Evolutionary conservation across 768 basidiomycete genomes (phyloP), one percentile per base, ranked within the genome.

Genomic region (Lactarius deliciosus): DNA sequence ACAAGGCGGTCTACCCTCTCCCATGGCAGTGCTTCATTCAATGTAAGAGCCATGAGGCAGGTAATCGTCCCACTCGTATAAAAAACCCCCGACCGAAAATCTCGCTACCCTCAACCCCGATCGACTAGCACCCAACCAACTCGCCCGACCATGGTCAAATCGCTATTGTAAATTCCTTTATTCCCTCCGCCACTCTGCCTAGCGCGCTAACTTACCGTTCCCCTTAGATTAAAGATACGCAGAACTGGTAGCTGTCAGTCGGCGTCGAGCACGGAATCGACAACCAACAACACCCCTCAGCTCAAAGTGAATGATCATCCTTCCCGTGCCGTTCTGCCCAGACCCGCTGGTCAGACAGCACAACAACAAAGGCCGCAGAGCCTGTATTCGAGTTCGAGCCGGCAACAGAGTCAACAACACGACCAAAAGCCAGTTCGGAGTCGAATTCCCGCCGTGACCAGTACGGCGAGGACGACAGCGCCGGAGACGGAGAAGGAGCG

Each of bases 371-470:
- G 45, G 22, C 43, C 65, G 5, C 30, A 16, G 16, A 50, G 22
- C 38, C 1, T 30, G 20, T 1, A 22, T 3, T 15, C 47, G 7
- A 30, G 16, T 13, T 53, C 50, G 16, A 50, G 22, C 38, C 13
- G 9, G 20, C 8, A 18, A 1, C 16, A 36, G 11, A 28, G 15
- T 2, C 22, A 18, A 13, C 1, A 47, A 32, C 45, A 32, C 34
- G 47, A 66, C 47, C 30, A n/a, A 22, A 63, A 11, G n/a, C 25
- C 43, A 1, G 25, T 22, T 7, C 58, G 36, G 25, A 10, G n/a
- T 1, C 66, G 66, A 15, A 43, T 68, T 28, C 66, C 66, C 15
- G 66, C 66, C 0, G 66, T 68, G 2, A 68, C 66, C 11, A 68
- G 62, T 54, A 68, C 63, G 22, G 58, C 66, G 20, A 38, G 53